Conservation (phyloP, 129 eudicot genomes). For the Flaveria ramosissima region DNA sequence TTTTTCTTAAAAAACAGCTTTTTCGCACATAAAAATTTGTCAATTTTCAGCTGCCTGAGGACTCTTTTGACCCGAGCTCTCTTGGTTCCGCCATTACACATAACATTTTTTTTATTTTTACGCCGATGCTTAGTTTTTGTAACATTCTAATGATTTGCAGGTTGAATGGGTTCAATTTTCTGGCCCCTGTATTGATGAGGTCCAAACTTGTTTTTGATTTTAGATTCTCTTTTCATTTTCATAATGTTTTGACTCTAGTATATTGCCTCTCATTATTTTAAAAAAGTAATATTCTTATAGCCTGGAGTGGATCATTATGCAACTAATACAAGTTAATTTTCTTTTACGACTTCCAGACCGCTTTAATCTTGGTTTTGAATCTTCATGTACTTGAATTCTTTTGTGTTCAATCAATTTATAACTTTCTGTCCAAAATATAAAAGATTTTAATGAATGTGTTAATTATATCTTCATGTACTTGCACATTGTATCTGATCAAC, state of each 20-base stretch:
- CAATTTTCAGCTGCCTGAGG: no score
- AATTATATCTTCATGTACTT: no score
- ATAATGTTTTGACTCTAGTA: slow-evolving; percentile 6
- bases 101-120: neutral
- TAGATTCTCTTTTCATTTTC: neutral
- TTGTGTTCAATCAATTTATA: neutral
- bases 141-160: slow-evolving; percentile 3
- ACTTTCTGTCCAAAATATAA: neutral
- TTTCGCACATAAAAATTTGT: no score
- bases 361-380: neutral
- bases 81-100: no score
- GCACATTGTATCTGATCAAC: no score
- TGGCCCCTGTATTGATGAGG: neutral
- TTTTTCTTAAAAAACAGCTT: no score
- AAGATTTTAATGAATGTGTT: neutral
- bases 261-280: neutral
- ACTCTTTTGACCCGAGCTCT: no score
- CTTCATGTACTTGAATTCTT: neutral
- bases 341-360: neutral
- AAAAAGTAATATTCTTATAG: neutral
- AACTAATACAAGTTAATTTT: neutral
- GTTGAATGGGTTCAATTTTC: slow-evolving; percentile 9
- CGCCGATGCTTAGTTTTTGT: neutral
- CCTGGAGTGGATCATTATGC: slow-evolving; percentile 2
- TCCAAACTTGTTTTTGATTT: slow-evolving; percentile 5